phyloP scores from a whole-genome alignment of 2,329 filamentous ascomycete species.

The Fusarium sp. region DNA sequence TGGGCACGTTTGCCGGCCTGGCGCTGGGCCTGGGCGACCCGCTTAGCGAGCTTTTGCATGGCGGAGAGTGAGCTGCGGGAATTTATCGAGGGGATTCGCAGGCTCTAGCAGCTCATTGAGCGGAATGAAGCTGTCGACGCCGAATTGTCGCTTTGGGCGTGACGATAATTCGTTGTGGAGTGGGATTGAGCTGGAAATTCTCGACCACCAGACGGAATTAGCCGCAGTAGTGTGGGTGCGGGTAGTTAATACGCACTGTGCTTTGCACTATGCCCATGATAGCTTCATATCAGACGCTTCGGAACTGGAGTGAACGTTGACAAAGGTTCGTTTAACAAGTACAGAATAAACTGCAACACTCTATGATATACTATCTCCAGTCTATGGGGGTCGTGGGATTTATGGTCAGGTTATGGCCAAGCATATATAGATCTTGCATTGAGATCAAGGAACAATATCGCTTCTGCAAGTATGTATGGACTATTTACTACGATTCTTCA shows the following conservation, averaged over 20 bases:
- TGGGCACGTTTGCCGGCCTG: conserved; percentile 66
- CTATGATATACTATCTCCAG: no score
- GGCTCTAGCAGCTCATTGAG: conserved; percentile 47
- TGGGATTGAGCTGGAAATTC: conserved; percentile 47
- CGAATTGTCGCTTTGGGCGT: conserved; percentile 43
- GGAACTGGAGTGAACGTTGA: not conserved
- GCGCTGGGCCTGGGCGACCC: conserved; percentile 74
- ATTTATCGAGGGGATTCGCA: conserved; percentile 26
- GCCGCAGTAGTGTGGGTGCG: conserved; percentile 30
- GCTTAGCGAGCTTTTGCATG: conserved; percentile 79
- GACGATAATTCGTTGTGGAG: conserved; percentile 46
- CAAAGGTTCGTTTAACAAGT: not conserved
- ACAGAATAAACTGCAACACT: no score
- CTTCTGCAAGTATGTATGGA: not conserved
- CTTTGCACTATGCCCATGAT: conserved; percentile 37
- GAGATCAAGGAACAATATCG: not conserved
- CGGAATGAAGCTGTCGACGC: conserved; percentile 39
- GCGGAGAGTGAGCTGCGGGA: conserved; percentile 38
- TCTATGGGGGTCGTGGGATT: no score
- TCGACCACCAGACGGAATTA: conserved; percentile 41
- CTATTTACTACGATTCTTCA: no score
- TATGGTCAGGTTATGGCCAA: no score
- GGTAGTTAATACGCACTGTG: not conserved
- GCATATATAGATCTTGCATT: no score
- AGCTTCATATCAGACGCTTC: conserved; percentile 10